These are phyloP conservation scores for Cystobasidium tubakii DNA, from an alignment of 768 basidiomycete genomes.

Conservation along the genomic window DNA sequence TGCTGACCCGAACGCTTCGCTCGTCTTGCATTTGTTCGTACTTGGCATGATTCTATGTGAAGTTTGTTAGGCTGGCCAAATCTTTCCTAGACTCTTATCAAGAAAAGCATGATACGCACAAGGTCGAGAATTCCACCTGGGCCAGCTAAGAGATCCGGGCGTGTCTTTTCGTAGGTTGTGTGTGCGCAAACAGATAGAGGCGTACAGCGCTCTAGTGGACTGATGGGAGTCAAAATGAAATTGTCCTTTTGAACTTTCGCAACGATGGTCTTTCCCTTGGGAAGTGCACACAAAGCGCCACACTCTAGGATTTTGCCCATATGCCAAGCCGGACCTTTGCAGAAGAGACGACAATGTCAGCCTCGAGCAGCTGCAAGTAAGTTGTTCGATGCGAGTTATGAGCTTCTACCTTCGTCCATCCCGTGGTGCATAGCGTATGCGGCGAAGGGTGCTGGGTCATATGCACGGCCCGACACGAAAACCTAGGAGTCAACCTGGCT, in stretches of 20 bases:
- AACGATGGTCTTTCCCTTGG: conserved; percentile 21
- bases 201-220: conserved; percentile 2
- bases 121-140: conserved; percentile 17
- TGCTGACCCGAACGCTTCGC: conserved; percentile 14
- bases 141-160: conserved; percentile 8
- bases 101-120: too few relatives aligned
- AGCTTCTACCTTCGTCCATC: conserved; percentile 4
- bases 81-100: too few relatives aligned
- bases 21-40: conserved; percentile 18
- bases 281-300: conserved; percentile 11
- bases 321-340: conserved; percentile 8
- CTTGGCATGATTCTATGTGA: conserved; percentile 5
- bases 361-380: too few relatives aligned
- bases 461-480: conserved; percentile 2
- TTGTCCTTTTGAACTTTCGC: conserved; percentile 18
- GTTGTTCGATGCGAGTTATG: too few relatives aligned
- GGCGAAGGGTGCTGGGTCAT: conserved; percentile 20
- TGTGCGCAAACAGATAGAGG: conserved; percentile 19
- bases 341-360: not conserved
- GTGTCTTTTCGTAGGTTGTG: conserved; percentile 20
- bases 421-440: conserved; percentile 19
- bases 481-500: not conserved
- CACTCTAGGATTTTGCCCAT: conserved; percentile 28
- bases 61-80: too few relatives aligned
- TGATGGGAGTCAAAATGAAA: conserved; percentile 22